Conservation (phyloP, 768 basidiomycete genomes). For the Termitomyces sp. region DNA sequence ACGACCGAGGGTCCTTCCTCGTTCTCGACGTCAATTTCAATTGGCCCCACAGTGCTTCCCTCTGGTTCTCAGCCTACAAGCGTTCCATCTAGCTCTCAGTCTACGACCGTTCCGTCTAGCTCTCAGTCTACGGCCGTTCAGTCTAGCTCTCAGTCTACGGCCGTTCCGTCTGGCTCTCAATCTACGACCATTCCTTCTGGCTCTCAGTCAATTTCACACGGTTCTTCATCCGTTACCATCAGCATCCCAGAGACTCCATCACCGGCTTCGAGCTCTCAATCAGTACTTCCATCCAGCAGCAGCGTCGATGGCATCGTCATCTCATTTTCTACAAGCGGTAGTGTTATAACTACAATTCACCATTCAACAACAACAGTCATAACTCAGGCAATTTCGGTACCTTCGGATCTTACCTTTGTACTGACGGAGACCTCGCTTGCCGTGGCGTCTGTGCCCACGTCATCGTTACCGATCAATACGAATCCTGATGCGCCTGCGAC, state of each 20-base stretch:
- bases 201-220: not conserved
- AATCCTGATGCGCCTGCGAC: constrained; percentile 40
- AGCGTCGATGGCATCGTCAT: constrained; percentile 8
- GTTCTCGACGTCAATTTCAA: not conserved
- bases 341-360: not conserved
- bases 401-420: constrained; percentile 38
- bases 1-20: not conserved
- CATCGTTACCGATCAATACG: constrained; percentile 24
- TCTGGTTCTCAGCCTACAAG: not conserved
- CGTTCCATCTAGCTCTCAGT: not conserved
- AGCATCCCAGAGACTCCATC: not conserved
- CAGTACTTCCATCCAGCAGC: not conserved
- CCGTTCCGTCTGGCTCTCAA: not conserved
- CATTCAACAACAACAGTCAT: not conserved
- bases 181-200: not conserved
- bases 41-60: not conserved
- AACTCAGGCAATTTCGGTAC: constrained; percentile 20
- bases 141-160: not conserved
- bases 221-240: not conserved
- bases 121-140: too few relatives aligned
- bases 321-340: constrained; percentile 11
- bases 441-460: constrained; percentile 26
- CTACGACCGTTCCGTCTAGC: not conserved
- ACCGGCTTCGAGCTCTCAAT: not conserved
- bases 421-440: constrained; percentile 37